phyloP scores from a whole-genome alignment of 805 yeast species.

The Barnettozyma pratensis region DNA sequence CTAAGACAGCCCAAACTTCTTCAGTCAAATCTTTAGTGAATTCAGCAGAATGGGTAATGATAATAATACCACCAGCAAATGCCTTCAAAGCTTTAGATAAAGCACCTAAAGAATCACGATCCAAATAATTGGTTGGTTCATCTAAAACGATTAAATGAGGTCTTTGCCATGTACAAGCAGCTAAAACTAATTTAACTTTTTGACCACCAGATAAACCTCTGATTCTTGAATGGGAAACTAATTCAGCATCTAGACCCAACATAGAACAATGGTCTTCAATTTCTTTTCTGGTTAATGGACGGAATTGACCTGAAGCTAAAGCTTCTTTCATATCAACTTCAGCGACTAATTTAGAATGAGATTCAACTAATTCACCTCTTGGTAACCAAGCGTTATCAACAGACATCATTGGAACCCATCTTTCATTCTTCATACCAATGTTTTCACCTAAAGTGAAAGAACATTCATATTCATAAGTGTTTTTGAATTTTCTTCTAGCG shows the following conservation, averaged over 20 bases:
- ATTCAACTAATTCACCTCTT: conserved; percentile 96
- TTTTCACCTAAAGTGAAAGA: conserved; percentile 97
- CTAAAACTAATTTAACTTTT: conserved; percentile 98
- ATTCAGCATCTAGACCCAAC: conserved; percentile 98
- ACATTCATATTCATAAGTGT: conserved; percentile 99
- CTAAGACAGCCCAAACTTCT: conserved; percentile 99
- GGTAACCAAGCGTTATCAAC: conserved; percentile 99
- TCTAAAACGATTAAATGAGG: conserved; percentile 99
- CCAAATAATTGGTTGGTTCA: conserved; percentile 99
- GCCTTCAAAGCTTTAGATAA: conserved; percentile 97
- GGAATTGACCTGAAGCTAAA: conserved; percentile 99
- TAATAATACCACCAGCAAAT: conserved; percentile 99
- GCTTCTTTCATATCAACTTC: conserved; percentile 99
- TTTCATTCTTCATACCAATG: conserved; percentile 97
- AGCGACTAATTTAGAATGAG: conserved; percentile 98
- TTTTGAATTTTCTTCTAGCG: conserved; percentile 99
- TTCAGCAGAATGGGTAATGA: conserved; percentile 99
- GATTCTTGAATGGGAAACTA: conserved; percentile 99
- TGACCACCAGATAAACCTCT: conserved; percentile 99
- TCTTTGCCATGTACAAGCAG: conserved; percentile 99
- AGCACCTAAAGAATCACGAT: conserved; percentile 99
- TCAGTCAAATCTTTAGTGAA: conserved; percentile 99
- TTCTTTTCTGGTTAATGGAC: conserved; percentile 99
- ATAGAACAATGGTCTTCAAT: conserved; percentile 97
- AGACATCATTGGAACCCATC: conserved; percentile 99